These are phyloP conservation scores for Epichloe bromicola DNA, from an alignment of 2,329 filamentous ascomycete species.

Conservation along the genomic window DNA sequence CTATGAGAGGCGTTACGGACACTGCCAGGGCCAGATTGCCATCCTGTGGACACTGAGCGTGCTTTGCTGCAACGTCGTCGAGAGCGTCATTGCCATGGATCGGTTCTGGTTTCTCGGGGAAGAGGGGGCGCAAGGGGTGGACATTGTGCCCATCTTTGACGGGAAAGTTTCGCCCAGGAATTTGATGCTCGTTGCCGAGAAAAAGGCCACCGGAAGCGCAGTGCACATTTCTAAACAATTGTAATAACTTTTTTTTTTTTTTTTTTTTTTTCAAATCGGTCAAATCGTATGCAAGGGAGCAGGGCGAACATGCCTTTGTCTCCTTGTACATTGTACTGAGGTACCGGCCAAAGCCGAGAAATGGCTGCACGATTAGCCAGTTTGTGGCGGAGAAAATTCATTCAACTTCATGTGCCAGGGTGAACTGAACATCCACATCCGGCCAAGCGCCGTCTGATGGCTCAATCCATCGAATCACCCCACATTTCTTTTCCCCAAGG, in stretches of 20 bases:
- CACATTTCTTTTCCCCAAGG: background rate
- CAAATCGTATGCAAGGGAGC: too few species aligned
- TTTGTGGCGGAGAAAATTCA: too few species aligned
- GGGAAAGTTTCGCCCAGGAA: constrained; percentile 15
- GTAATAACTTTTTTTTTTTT: fast-evolving
- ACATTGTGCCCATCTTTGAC: constrained; percentile 17
- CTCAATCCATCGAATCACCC: too few species aligned
- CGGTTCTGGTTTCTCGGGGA: constrained; percentile 19
- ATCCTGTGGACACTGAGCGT: constrained; percentile 21
- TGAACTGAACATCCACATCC: background rate
- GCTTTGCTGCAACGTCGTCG: constrained; percentile 20
- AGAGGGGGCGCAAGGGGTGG: constrained; percentile 9
- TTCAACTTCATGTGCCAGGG: too few species aligned
- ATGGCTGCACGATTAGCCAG: too few species aligned
- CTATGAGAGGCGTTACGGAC: constrained; percentile 14
- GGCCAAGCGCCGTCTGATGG: background rate
- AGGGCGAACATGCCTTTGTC: too few species aligned
- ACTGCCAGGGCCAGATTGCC: constrained; percentile 14
- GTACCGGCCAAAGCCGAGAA: too few species aligned
- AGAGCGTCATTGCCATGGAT: constrained; percentile 19
- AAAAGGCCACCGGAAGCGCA: background rate
- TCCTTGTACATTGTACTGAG: too few species aligned
- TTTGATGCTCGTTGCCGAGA: constrained; percentile 10
- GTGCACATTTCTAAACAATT: too few species aligned
- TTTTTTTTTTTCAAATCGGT: too few species aligned